Conservation (phyloP, 1,139 yeast genomes). For the Geotrichum fermentans region DNA sequence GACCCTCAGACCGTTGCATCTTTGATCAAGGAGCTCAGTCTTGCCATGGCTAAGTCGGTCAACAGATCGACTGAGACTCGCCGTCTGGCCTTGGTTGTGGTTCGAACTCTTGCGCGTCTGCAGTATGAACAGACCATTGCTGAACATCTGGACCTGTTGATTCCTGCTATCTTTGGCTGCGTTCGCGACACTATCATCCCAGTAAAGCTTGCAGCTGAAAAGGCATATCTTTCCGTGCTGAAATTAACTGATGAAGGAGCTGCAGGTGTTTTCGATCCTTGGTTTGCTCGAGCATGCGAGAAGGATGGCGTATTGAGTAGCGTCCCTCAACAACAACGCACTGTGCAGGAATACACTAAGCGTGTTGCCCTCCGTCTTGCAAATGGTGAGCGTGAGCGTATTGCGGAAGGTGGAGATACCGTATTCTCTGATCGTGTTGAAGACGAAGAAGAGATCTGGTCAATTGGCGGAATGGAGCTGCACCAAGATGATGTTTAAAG, state of each 20-base stretch:
- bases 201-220: slow-evolving; percentile 89
- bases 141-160: slow-evolving; percentile 54
- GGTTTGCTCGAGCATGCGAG: slow-evolving; percentile 44
- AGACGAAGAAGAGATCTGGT: slow-evolving; percentile 85
- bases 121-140: slow-evolving; percentile 48
- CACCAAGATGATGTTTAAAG: slow-evolving; percentile 18
- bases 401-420: slow-evolving; percentile 86
- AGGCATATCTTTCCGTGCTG: slow-evolving; percentile 73
- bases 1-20: slow-evolving; percentile 28
- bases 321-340: slow-evolving; percentile 43
- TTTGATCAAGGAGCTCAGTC: slow-evolving; percentile 50
- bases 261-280: slow-evolving; percentile 51
- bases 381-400: slow-evolving; percentile 75
- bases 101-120: slow-evolving; percentile 68
- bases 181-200: slow-evolving; percentile 86
- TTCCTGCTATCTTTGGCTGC: slow-evolving; percentile 72
- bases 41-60: slow-evolving; percentile 47
- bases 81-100: slow-evolving; percentile 69
- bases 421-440: slow-evolving; percentile 81
- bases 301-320: slow-evolving; percentile 21
- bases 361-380: slow-evolving; percentile 85
- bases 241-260: slow-evolving; percentile 66
- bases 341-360: slow-evolving; percentile 80
- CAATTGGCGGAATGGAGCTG: slow-evolving; percentile 66
- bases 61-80: slow-evolving; percentile 73